Evolutionary conservation across 169 alveolate species (phyloP).

Genomic region (Plasmodium coatneyi): DNA sequence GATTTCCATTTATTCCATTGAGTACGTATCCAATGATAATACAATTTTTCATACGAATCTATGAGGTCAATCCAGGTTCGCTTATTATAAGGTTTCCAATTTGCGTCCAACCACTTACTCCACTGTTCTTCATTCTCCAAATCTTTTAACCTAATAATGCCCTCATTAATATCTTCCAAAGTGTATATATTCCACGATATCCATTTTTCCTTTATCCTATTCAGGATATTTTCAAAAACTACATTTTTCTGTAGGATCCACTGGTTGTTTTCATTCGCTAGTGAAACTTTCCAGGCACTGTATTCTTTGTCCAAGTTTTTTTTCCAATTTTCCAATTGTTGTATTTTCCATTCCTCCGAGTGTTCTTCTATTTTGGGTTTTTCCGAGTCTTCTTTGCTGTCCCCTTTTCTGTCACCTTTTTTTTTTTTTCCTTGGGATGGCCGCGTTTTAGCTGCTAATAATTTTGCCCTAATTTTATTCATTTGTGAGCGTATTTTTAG

Average conservation of each 20-base stretch:
- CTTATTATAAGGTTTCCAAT: not conserved
- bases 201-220: not conserved
- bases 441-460: not conserved
- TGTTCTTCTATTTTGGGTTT: not conserved
- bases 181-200: not conserved
- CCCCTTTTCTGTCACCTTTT: not conserved
- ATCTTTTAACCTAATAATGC: not conserved
- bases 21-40: not conserved
- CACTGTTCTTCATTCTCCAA: not conserved
- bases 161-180: not conserved
- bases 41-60: not conserved
- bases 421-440: not conserved
- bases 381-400: not conserved
- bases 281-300: not conserved
- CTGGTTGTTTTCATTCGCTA: not conserved
- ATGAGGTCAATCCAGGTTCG: not conserved
- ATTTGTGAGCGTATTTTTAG: not conserved
- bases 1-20: constrained; percentile 28
- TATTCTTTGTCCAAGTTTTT: not conserved
- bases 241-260: not conserved
- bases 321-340: constrained; percentile 2
- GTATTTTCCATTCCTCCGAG: constrained; percentile 5
- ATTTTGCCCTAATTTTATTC: not conserved
- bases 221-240: not conserved
- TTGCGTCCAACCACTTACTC: constrained; percentile 3